Evolutionary conservation across 495 filamentous ascomycete genomes (phyloP), one percentile per base, ranked within the genome.

Genomic region (Acidomyces sp.): DNA sequence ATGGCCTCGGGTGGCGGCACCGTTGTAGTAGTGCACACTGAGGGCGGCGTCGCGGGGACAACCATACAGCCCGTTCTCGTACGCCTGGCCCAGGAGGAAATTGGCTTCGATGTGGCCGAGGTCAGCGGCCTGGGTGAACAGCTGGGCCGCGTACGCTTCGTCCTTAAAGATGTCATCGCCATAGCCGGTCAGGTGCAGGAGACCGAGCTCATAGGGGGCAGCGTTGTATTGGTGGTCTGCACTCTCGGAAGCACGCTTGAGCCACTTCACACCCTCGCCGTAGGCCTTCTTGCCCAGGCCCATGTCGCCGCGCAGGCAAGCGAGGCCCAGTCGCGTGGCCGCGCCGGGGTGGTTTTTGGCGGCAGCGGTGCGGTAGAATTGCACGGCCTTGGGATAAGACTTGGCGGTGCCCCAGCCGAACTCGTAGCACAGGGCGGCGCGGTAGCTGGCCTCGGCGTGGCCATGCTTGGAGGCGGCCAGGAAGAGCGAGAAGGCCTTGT

Each of bases 1-100:
- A 57, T 93, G 82, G 1, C 82, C 83, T 10, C 68, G 63, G 49
- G 92, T 82, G 9, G 90, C 90, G 7, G 90, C 90, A 3, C 74
- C 77, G 5, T 87, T 96, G 59, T 99, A 99, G 55, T 94, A 96
- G 56, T 99, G 90, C 15, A 99, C 85, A 51, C 85, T 93, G 37
- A 99, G 61, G 2, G 87, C 87, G 3, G 92, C 83, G 58, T 99
- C 90, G 17, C 75, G 72, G 0, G 90, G 90, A 58, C 90, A 96
- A 44, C 69, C 74, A 13, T 95, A 65, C 46, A 77, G 78, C 0
- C 90, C 92, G 48, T 94, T 84, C 56, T 99, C 90, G 55, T 99
- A 99, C 1, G 88, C 85, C 58, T 93, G 85, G n/a, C 90, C 90
- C 58, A 99, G 74, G 19, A 82, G 69, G 58, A 76, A 90, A 43